phyloP scores from a whole-genome alignment of 108 stramenopile genomes.

The Discostella pseudostelligera region DNA sequence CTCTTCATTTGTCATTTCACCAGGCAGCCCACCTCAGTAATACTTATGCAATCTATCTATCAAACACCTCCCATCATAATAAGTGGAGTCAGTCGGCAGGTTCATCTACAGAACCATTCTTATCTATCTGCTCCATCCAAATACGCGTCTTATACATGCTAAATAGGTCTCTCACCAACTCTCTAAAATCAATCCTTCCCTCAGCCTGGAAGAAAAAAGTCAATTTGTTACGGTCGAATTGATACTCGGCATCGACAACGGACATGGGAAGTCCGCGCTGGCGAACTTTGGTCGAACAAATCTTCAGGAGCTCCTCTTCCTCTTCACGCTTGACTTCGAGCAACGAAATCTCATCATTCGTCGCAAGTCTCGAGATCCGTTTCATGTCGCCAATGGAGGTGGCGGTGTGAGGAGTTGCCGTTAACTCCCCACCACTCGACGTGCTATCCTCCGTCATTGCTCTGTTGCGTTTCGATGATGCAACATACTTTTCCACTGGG shows the following conservation, averaged over 20 bases:
- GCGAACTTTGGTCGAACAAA: conserved; percentile 87
- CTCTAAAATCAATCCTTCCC: conserved; percentile 94
- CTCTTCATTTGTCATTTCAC: background rate
- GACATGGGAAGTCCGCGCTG: conserved; percentile 91
- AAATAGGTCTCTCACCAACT: conserved; percentile 96
- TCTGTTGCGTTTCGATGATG: conserved; percentile 31
- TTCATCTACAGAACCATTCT: conserved; percentile 37
- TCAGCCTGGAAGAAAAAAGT: conserved; percentile 98
- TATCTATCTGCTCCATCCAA: conserved; percentile 97
- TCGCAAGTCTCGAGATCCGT: conserved; percentile 81
- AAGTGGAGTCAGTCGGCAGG: conserved; percentile 1
- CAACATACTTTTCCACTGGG: conserved; percentile 67
- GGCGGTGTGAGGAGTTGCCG: conserved; percentile 17
- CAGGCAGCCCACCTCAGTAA: background rate
- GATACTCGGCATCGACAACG: conserved; percentile 96
- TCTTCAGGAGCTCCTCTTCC: conserved; percentile 90
- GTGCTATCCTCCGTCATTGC: conserved; percentile 31
- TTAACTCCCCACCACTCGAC: conserved; percentile 19
- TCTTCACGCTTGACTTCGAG: conserved; percentile 83
- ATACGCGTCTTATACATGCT: conserved; percentile 97
- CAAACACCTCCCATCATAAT: background rate
- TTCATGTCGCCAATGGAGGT: conserved; percentile 62
- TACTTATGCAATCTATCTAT: conserved; percentile 6
- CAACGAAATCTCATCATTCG: conserved; percentile 85
- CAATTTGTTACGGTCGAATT: conserved; percentile 96